These are phyloP conservation scores for Akanthomyces uredinophilus DNA, from an alignment of 2,329 filamentous ascomycete genomes.

Conservation along the genomic window DNA sequence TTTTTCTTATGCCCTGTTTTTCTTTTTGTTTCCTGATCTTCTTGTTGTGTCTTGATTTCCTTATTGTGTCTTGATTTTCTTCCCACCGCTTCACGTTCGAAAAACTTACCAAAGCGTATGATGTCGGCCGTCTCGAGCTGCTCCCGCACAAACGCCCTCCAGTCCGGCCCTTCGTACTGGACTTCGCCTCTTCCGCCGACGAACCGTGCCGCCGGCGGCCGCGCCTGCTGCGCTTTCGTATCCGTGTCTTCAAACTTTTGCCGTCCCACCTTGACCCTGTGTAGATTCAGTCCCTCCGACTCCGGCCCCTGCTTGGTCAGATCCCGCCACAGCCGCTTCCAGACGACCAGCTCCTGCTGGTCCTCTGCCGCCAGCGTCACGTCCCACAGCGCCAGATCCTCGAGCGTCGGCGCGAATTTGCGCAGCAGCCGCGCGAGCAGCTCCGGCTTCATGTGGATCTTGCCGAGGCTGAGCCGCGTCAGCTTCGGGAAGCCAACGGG, in stretches of 20 bases:
- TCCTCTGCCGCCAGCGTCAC: slow-evolving; percentile 21
- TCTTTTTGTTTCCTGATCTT: too few species aligned
- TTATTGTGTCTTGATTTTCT: too few species aligned
- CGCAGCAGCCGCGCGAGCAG: slow-evolving; percentile 31
- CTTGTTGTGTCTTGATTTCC: too few species aligned
- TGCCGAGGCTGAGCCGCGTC: slow-evolving; percentile 40
- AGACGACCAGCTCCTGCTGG: slow-evolving; percentile 23
- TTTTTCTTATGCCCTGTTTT: too few species aligned
- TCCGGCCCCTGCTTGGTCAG: too few species aligned
- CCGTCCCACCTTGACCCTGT: slow-evolving; percentile 28
- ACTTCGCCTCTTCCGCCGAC: slow-evolving; percentile 6
- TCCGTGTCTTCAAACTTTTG: slow-evolving; percentile 20
- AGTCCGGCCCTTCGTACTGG: slow-evolving; percentile 32
- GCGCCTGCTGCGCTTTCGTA: background rate
- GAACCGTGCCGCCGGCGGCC: background rate
- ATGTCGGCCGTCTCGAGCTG: slow-evolving; percentile 17
- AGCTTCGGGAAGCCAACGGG: slow-evolving; percentile 31
- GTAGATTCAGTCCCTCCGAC: slow-evolving; percentile 28
- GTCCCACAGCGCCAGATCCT: slow-evolving; percentile 41
- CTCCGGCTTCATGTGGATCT: slow-evolving; percentile 25
- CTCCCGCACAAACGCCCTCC: slow-evolving; percentile 29
- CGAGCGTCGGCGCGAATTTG: slow-evolving; percentile 41
- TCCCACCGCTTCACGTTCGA: too few species aligned
- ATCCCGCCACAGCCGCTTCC: slow-evolving; percentile 33
- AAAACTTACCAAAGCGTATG: slow-evolving; percentile 1